Evolutionary conservation across 148 eudicot genomes (phyloP), one percentile per base, ranked within the genome.

Genomic region (Fallopia convolvulus): DNA sequence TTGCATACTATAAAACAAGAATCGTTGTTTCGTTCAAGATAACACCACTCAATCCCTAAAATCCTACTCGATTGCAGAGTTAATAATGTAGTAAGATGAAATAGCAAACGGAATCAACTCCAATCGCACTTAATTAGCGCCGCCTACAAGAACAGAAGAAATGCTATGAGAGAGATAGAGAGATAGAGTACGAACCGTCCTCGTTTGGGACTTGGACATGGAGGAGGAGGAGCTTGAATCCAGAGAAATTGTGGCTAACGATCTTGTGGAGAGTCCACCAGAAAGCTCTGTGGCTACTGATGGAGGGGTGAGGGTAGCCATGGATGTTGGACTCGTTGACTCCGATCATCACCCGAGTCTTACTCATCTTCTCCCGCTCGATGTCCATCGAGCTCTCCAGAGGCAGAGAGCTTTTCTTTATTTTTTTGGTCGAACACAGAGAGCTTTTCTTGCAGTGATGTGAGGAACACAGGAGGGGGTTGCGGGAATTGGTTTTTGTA

Each of bases 201-300:
- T 93, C 92, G 41, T 93, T 97, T 12, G 93, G 92, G 21, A 90
- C 91, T 88, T 91, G 97, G 70, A 95, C 94, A 86, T 95, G 98
- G 48, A 95, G 88, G 52, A 95, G 85, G 21, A 93, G 97, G 44
- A 95, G 88, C 79, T 90, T 93, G 83, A 93, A 95, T 5, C 89
- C 97, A 47, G 91, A 73, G 8, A 82, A 77, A 40, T 93, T 95
- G 55, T 87, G 77, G 48, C 94, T 89, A 78, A 95, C 80, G 77
- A 95, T 86, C 88, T 95, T 93, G 70, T 84, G 84, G 18, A 93
- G 79, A 78, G 93, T 91, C 99, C 99, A 95, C 14, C 90, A 91
- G 65, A 95, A 93, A 42, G 99, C 99, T 42, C 92, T 84, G 42
- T 66, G 83, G 75, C 94, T 87, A 82, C 99, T 95, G 20, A 95